A percentile compares a stretch with the other conserved stretches of the same genome.
These are phyloP conservation scores for Suhomyces wounanorum DNA, from an alignment of 1,139 yeast genomes.

Conservation along the genomic window DNA sequence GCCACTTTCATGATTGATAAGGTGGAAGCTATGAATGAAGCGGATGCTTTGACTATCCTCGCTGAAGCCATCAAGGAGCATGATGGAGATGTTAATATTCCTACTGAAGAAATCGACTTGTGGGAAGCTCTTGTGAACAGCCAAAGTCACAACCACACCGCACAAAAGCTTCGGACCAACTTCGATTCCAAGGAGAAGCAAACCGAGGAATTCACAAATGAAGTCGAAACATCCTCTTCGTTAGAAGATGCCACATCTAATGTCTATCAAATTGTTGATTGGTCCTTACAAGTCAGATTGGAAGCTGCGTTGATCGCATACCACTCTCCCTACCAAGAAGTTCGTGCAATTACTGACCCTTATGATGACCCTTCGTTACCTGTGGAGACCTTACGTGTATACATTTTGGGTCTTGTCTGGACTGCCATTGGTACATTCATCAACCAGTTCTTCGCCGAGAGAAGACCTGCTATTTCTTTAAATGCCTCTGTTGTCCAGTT, in stretches of 20 bases:
- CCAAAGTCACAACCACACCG: neutral
- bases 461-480: slow-evolving; percentile 53
- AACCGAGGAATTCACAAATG: neutral
- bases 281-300: slow-evolving; percentile 19
- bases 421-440: slow-evolving; percentile 55
- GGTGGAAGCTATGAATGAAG: slow-evolving; percentile 18
- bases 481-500: slow-evolving; percentile 56
- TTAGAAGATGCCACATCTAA: neutral
- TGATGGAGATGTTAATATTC: slow-evolving; percentile 28
- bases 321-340: slow-evolving; percentile 66
- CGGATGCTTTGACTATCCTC: slow-evolving; percentile 24
- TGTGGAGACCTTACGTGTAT: slow-evolving; percentile 59
- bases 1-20: slow-evolving; percentile 27
- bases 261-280: slow-evolving; percentile 13
- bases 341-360: slow-evolving; percentile 57
- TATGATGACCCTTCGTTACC: slow-evolving; percentile 51
- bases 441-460: slow-evolving; percentile 58
- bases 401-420: slow-evolving; percentile 57
- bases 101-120: slow-evolving; percentile 20
- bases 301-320: slow-evolving; percentile 40
- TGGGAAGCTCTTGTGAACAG: slow-evolving; percentile 5
- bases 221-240: neutral
- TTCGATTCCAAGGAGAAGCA: neutral
- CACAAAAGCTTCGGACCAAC: neutral
- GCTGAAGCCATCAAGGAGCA: slow-evolving; percentile 21